Base-by-base conservation (phyloP, 768 basidiomycete genomes). In the Boletus barrowsii region DNA sequence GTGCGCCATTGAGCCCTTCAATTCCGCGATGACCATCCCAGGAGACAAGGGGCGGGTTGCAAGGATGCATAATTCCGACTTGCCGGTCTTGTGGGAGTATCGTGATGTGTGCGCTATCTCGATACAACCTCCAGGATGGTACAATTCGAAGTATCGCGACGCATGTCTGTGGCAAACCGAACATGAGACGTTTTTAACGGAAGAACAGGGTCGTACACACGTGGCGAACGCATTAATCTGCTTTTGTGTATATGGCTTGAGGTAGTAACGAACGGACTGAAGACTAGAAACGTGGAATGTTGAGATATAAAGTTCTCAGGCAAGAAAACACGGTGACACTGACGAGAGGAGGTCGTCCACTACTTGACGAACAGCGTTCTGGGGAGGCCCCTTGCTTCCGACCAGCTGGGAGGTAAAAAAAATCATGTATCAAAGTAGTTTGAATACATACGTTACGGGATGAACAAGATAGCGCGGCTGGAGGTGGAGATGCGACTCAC, bases 151-250 rank as follows among this genome's bases (percentile, higher is more conserved):
- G 71, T 93, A 93, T 35, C 91, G 88, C 42, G 88, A 91, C 40
- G 88, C 90, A 68, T 93, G 91, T 49, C 90, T 93, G 62, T 60
- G 42, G 58, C 47, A 56, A 67, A 62, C 62, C 59, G 58, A 67
- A 56, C 56, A 52, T 63, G 54, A 59, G 62, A 57, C 47, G 65
- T 62, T 58, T 59, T 63, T 59, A 67, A 54, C 56, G 59, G 60
- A 62, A 62, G 47, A 59, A 49, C 57, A 57, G 51, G 62, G 59
- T 61, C 56, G 46, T 61, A 84, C 90, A 73, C 81, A 93, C 90
- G 90, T 93, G 74, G 90, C 86, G 69, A 93, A 93, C 50, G 90
- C 90, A 75, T 93, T 92, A 68, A 91, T 84, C 76, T 93, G 90
- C 63, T 89, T 86, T 76, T 89, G 86, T 62, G 79, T 83, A 71